Base-by-base conservation (phyloP, 495 filamentous ascomycete genomes). In the Darksidea phi region DNA sequence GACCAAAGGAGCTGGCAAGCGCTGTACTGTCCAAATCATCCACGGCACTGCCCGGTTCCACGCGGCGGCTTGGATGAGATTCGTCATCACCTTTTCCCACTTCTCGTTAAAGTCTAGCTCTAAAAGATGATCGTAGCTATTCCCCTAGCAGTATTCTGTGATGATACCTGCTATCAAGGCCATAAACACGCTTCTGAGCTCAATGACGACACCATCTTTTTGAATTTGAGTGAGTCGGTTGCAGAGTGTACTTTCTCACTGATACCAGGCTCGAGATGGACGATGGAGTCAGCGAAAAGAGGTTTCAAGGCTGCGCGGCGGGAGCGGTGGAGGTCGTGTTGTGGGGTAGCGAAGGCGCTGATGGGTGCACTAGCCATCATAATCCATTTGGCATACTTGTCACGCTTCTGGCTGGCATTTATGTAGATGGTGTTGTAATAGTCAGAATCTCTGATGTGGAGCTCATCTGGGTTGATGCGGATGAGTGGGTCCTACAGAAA, bases 381-480 rank as follows among this genome's bases (percentile, higher is more conserved):
- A 4, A 26, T 26, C 23, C 28, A 54, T 54, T 28, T 57, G 38
- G 48, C 18, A 18, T 41, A 41, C 11, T 57, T 57, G 47, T 21
- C 41, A 13, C 24, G 54, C 18, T 45, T 54, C 2, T 42, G 23
- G 28, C 18, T 2, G 10, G 6, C 3, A 6, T 34, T 51, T 4
- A 26, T 51, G 23, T 57, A 55, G 36, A 36, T 6, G 15, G 23
- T 18, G 18, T 34, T 13, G 48, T 3, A 43, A 28, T 6, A 38
- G 15, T 13, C 23, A 15, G 48, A 36, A 7, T 60, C 57, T 42
- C 15, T 20, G 26, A 60, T 36, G 18, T 57, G 57, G 6, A 57
- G 34, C 21, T 54, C 48, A 15, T 10, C 49, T 18, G 7, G 49
- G 7, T 10, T 59, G 58, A 55, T 51, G 20, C 49, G 50, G 24